Evolutionary conservation across 2,329 filamentous ascomycete species (phyloP), one percentile per base, ranked within the genome.

Genomic region (Phialophora expanda): DNA sequence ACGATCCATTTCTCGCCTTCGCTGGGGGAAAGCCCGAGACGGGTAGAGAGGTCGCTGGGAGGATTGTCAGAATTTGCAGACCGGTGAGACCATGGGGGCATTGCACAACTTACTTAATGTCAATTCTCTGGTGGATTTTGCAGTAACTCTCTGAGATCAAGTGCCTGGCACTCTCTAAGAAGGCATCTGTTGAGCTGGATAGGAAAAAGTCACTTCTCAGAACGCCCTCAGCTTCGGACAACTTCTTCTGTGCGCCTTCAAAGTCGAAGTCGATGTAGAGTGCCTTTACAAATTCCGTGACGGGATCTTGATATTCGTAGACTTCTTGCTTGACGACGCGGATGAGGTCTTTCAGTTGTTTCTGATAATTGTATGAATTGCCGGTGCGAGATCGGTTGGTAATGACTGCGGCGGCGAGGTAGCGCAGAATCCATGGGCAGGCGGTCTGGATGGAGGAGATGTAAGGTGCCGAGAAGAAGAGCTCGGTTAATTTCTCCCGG

Each of bases 1-100:
- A 99, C 95, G 76, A 99, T 99, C 95, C 95, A 99, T 85, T 99
- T 99, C 88, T 99, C 95, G 75, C 95, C 95, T 76, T 98, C 95
- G 76, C 96, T 92, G 75, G 93, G 89, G 77, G 90, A 92, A 71
- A 99, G 86, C 71, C 94, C 95, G 67, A 99, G 88, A 78, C 95
- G 91, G 70, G 89, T 90, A 71, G 93, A 97, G 66, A 99, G 87
- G 75, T 98, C 95, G 80, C 87, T 89, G 11, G 4, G 26, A 59
- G 20, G 50, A 2, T 14, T 67, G 59, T 61, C 55, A 66, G 54
- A 53, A 63, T 66, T 58, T 41, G 41, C 56, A 34, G 57, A 17
- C 12, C 20, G 14, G 24, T 5, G 20, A 11, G 48, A 22, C 38
- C 17, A 60, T 34, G 44, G 28, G 28, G 41, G 22, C 30, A 44